These are phyloP conservation scores for Aspergillus versicolor DNA, from an alignment of 2,329 filamentous ascomycete genomes.

Conservation along the genomic window DNA sequence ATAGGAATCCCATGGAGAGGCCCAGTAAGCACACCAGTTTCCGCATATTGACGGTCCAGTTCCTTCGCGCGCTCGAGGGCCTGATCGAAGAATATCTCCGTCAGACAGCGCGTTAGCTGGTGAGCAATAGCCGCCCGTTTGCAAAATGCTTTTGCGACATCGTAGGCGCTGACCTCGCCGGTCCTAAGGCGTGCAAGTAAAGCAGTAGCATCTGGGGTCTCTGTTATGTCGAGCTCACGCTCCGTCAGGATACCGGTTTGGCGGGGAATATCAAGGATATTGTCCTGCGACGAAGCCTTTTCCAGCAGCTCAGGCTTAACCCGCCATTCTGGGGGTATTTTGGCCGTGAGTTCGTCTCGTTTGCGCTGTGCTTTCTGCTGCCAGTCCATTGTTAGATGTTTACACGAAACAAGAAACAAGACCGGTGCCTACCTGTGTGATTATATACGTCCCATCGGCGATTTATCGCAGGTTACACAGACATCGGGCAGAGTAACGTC, in stretches of 20 bases:
- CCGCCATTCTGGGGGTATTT: constrained; percentile 13
- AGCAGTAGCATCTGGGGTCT: constrained; percentile 35
- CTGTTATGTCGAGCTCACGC: constrained; percentile 52
- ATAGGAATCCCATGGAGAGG: constrained; percentile 65
- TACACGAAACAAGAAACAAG: neutral
- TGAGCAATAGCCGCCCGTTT: constrained; percentile 36
- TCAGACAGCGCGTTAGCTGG: constrained; percentile 48
- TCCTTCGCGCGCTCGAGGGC: constrained; percentile 50
- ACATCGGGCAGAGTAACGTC: neutral
- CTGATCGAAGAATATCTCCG: constrained; percentile 53
- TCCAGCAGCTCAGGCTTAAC: neutral
- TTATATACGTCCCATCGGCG: neutral
- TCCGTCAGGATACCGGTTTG: constrained; percentile 45
- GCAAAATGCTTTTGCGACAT: constrained; percentile 51
- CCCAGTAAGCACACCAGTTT: constrained; percentile 48
- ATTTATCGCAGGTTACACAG: neutral
- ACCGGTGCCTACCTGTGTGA: neutral
- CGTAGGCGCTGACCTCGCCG: constrained; percentile 31
- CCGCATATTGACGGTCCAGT: constrained; percentile 47
- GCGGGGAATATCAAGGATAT: constrained; percentile 7
- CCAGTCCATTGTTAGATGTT: constrained; percentile 3
- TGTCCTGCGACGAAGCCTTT: neutral
- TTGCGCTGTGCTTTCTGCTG: constrained; percentile 10
- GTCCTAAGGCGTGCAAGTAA: constrained; percentile 28
- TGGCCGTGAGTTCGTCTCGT: constrained; percentile 6